These are phyloP conservation scores for Gilbertella persicaria DNA, from an alignment of 371 early-diverging fungal species.

Conservation along the genomic window DNA sequence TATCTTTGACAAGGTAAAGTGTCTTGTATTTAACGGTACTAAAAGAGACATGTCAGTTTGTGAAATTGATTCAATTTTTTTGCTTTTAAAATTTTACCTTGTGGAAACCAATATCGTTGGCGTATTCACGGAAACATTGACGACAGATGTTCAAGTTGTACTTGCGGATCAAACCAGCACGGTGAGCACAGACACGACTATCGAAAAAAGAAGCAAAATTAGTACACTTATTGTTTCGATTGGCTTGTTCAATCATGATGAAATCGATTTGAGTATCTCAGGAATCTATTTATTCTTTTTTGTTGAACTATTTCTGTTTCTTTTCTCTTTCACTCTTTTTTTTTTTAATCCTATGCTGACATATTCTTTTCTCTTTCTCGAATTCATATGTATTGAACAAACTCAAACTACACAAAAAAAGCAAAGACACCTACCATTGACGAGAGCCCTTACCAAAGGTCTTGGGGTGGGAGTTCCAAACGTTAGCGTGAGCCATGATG, in stretches of 20 bases:
- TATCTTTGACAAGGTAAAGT: no score
- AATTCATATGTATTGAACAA: neutral
- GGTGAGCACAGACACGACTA: constrained; percentile 98
- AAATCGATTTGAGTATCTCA: no score
- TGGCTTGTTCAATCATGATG: constrained; percentile 1
- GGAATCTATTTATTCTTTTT: no score
- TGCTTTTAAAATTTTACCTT: constrained; percentile 24
- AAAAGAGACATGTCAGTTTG: constrained; percentile 2
- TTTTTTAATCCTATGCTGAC: neutral
- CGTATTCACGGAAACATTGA: constrained; percentile 99
- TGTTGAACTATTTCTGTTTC: no score
- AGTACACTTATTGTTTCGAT: neutral
- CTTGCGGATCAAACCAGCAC: constrained; percentile 99
- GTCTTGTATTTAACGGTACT: constrained; percentile 28
- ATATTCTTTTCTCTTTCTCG: neutral
- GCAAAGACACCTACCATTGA: constrained; percentile 73
- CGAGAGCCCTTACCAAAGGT: constrained; percentile 98
- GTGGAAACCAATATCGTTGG: constrained; percentile 92
- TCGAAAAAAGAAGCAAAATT: neutral
- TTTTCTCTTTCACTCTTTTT: no score
- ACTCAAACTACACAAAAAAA: neutral
- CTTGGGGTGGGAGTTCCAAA: constrained; percentile 96
- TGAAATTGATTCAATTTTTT: neutral
- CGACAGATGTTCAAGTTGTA: constrained; percentile 99
- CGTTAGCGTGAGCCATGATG: constrained; percentile 89